Conservation (phyloP, 176 grass and related monocot species). For the Themeda triandra region DNA sequence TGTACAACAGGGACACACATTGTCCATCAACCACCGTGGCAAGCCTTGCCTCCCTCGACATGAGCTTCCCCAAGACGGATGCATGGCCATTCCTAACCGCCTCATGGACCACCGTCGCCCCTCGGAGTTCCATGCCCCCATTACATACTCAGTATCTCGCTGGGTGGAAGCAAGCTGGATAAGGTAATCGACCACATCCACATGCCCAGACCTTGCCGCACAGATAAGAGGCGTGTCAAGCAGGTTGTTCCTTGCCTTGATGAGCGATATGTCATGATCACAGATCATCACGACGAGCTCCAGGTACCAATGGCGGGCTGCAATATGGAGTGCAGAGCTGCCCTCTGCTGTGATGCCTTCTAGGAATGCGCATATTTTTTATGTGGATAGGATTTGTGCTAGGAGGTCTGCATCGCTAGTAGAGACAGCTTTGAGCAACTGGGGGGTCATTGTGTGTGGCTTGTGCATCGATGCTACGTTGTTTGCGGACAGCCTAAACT, state of each 20-base stretch:
- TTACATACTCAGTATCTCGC: neutral
- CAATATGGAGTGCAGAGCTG: constrained; percentile 12
- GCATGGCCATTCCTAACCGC: neutral
- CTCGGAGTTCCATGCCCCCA: neutral
- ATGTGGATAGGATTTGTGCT: neutral
- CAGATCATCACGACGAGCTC: neutral
- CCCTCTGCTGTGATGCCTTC: neutral
- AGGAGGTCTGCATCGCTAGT: neutral
- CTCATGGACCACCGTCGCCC: constrained; percentile 14
- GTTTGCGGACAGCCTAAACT: too few relatives aligned
- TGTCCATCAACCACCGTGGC: neutral
- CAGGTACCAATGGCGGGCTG: neutral
- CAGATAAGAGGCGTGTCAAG: constrained; percentile 19
- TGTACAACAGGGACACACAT: constrained; percentile 19
- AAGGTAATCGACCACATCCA: neutral
- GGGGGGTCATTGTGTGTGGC: neutral
- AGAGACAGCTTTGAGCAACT: neutral
- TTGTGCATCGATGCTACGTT: neutral
- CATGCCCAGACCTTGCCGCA: constrained; percentile 7
- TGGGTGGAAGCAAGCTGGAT: neutral
- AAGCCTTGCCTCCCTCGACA: neutral
- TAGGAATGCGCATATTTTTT: neutral
- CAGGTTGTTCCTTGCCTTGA: neutral
- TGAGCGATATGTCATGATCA: neutral
- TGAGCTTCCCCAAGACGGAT: neutral